Base-by-base conservation (phyloP, 805 yeast species). In the Spathaspora passalidarum region DNA sequence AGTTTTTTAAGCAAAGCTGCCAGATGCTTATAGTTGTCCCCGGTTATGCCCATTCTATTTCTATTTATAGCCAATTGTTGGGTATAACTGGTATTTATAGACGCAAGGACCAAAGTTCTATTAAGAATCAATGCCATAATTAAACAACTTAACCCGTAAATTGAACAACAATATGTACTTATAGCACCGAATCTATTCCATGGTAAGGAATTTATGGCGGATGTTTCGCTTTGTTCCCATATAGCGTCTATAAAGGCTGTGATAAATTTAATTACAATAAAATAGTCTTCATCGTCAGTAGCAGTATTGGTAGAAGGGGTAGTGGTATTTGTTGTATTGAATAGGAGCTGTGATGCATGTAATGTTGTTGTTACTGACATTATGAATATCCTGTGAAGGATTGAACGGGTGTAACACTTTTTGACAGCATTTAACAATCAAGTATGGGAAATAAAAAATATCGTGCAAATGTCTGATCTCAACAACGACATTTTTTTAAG, bases 121-220 rank as follows among this genome's bases (percentile, higher is more conserved):
- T 70, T 70, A 48, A 70, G 55, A 2, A 70, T 44, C 9, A 71
- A 55, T 1, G 74, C 69, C 68, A 70, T 66, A 5, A 64, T 42
- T 40, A 72, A 55, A 45, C 75, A 69, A 21, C 65, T 38, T 16
- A 69, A 42, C 0, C 75, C 77, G 46, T 72, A 72, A 5, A 59
- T 42, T 10, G 73, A 67, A 42, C 65, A 67, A 45, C 67, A 60
- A 50, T 68, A 72, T n/a, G 59, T 51, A 14, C 53, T 35, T n/a
- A 52, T 42, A 4, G 48, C 44, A 10, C 51, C 55, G 23, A 54
- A 38, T 37, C 51, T 40, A 38, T 50, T 43, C 43, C 46, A 50
- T 1, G 45, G 47, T n/a, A 41, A 36, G 11, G 44, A 19, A 35
- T 38, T 45, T 14, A 29, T 23, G 2, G 22, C 29, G n/a, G 50